Base-by-base conservation (phyloP, 2,329 filamentous ascomycete genomes). In the Aspergillus sp. region DNA sequence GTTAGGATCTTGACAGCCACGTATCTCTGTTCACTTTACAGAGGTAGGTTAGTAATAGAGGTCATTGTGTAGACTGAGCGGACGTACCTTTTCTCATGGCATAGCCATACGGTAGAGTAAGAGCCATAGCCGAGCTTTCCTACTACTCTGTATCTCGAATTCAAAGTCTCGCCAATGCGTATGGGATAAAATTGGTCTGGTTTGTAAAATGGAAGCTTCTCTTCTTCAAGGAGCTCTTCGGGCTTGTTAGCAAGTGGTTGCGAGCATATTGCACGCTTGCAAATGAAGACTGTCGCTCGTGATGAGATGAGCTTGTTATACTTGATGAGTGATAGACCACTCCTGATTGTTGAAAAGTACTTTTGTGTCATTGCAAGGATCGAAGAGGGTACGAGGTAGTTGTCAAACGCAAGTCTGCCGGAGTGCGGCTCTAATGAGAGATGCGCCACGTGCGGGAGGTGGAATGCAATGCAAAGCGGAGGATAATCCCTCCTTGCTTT, bases 81-180 rank as follows among this genome's bases (percentile, higher is more conserved):
- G n/a, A 4, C n/a, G 19, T 7, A 52, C 50, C 17, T 38, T 2
- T n/a, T 23, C 5, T 52, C 55, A 19, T 41, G 55, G 15, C 47
- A 58, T 9, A 58, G 47, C 55, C 55, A 58, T 4, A 58, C 55
- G 0, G 47, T 58, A 0, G 55, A 58, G 5, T 50, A 45, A 13
- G 55, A 17, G 13, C 55, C 55, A 30, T 52, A 52, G 9, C 55
- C 38, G 4, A 58, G 47, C 23, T 58, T 52, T 7, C 32, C 55
- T 19, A 43, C 7, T 9, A 58, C 55, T 32, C 51, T 28, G 36
- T 58, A 58, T 43, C 15, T 49, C 2, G 21, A 12, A 3, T 28
- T 10, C 1, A 58, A 12, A 3, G 25, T 1, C n/a, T 58, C 47
- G 10, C 55, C 47, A 3, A 52, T 51, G 23, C 15, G 55, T 7